phyloP scores from a whole-genome alignment of 768 basidiomycete species.

The Naganishia antarctica region DNA sequence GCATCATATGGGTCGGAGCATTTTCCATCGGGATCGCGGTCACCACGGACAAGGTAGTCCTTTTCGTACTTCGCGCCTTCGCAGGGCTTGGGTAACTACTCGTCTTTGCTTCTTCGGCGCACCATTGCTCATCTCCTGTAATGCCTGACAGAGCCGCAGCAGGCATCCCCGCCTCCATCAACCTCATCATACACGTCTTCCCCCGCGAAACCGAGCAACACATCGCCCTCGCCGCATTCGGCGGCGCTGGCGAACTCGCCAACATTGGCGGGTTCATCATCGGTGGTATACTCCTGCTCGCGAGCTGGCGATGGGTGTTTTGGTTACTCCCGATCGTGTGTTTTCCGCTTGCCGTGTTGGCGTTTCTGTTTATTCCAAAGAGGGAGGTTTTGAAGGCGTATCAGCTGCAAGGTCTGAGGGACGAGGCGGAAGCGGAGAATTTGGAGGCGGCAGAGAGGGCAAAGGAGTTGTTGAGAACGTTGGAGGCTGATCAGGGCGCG shows the following conservation, averaged over 20 bases:
- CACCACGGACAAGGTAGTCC: constrained; percentile 9
- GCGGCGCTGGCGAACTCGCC: constrained; percentile 28
- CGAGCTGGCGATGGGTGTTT: constrained; percentile 31
- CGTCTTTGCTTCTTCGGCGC: background rate
- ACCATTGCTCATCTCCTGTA: background rate
- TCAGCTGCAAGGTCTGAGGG: constrained; percentile 19
- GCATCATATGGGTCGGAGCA: constrained; percentile 23
- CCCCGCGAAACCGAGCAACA: constrained; percentile 27
- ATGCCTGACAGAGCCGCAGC: constrained; percentile 23
- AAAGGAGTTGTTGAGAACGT: constrained; percentile 9
- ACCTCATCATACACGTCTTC: constrained; percentile 31
- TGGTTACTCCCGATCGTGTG: constrained; percentile 27
- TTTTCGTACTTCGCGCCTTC: constrained; percentile 23
- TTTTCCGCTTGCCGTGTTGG: constrained; percentile 25
- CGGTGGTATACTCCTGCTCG: constrained; percentile 30
- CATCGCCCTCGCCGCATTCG: constrained; percentile 24
- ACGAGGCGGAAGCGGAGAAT: background rate
- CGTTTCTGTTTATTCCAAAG: constrained; percentile 27
- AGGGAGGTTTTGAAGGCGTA: constrained; percentile 20
- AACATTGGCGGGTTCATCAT: constrained; percentile 33
- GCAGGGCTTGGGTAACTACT: constrained; percentile 21
- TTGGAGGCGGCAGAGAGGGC: constrained; percentile 19
- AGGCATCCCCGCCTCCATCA: constrained; percentile 31
- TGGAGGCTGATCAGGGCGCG: constrained; percentile 16
- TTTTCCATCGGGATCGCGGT: constrained; percentile 23